Evolutionary conservation across 345 rosid genomes (phyloP), one percentile per base, ranked within the genome.

Genomic region (Noccaea bulbosa): DNA sequence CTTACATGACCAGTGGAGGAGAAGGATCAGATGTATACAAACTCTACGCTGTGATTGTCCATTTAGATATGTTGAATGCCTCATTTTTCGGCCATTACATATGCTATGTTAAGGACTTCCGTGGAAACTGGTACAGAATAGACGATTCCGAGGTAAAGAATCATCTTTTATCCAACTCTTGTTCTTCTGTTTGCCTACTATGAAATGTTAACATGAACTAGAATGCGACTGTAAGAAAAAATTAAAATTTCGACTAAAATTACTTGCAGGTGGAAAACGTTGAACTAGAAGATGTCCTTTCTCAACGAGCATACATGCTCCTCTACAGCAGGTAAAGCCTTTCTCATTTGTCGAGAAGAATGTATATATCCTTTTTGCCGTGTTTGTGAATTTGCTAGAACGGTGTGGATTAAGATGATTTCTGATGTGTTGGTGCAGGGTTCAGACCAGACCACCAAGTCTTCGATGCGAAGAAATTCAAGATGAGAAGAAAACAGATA

Each of bases 81-180:
- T 89, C 99, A 8, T 92, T 81, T 80, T 92, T 92, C 56, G 99
- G 99, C 60, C 99, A 94, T 69, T 94, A 94, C 77, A 85, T 94
- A 58, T 89, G 96, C 85, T 94, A 88, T 11, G 75, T 87, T 35
- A 92, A 92, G 84, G 93, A 94, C 83, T 88, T 89, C 51, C 47
- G 65, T n/a, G 96, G 97, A 59, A 79, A 83, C 70, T 92, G 99
- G 99, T 84, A 87, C 62, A 78, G 83, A 84, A 78, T 85, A 65
- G 95, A 94, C 77, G 99, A 94, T 75, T 77, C 87, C 57, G 88
- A 92, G 98, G 99, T 91, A 80, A 20, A 8, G 43, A 40, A 30
- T 63, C 48, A 48, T 47, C 57, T 61, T 14, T 41, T 61, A 43
- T 41, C 45, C 41, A 22, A 5, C 51, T 54, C 54, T 20, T 50